A percentile compares a stretch with the other conserved stretches of the same genome.
These are phyloP conservation scores for Debaryomyces sp. DNA, from an alignment of 1,139 yeast species.

Conservation along the genomic window DNA sequence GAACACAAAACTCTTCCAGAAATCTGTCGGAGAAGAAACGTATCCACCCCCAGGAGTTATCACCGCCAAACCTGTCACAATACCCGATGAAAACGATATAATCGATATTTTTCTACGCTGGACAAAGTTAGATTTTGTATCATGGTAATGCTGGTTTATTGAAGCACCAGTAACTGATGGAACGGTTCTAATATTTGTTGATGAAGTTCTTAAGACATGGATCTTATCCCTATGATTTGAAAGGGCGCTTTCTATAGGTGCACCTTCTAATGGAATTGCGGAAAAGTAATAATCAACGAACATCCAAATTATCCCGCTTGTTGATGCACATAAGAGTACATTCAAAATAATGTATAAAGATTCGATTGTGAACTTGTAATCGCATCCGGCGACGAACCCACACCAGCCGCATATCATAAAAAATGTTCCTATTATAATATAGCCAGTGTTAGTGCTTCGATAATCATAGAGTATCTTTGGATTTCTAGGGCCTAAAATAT, in stretches of 20 bases:
- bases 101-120: constrained; percentile 37
- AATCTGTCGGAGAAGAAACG: constrained; percentile 36
- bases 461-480: constrained; percentile 42
- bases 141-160: constrained; percentile 22
- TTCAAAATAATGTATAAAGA: constrained; percentile 39
- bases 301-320: constrained; percentile 42
- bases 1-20: constrained; percentile 46
- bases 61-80: constrained; percentile 48
- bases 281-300: constrained; percentile 44
- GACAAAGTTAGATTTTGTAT: constrained; percentile 17
- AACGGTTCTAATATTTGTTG: not conserved
- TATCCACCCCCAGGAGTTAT: constrained; percentile 53
- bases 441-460: constrained; percentile 39
- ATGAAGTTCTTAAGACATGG: not conserved
- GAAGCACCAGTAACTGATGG: constrained; percentile 24
- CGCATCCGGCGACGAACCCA: constrained; percentile 51
- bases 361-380: constrained; percentile 38
- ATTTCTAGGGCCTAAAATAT: constrained; percentile 57
- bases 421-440: constrained; percentile 57
- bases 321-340: constrained; percentile 37
- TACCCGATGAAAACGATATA: constrained; percentile 46
- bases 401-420: constrained; percentile 46
- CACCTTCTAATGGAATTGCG: constrained; percentile 38
- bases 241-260: constrained; percentile 5
- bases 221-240: not conserved